These are phyloP conservation scores for Pestalotiopsis fici DNA, from an alignment of 2,329 filamentous ascomycete genomes.

Conservation along the genomic window DNA sequence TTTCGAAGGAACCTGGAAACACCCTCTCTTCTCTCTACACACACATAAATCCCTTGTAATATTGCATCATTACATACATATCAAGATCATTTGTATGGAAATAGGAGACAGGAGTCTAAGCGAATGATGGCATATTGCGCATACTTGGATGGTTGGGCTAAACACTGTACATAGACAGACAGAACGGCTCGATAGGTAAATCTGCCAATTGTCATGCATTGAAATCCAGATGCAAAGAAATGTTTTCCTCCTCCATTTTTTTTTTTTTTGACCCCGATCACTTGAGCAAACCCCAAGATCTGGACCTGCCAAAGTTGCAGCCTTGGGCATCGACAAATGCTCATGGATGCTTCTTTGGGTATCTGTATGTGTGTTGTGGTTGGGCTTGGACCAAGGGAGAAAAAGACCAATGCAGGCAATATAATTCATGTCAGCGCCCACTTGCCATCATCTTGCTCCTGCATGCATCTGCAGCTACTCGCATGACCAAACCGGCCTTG, in stretches of 20 bases:
- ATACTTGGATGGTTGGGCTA: not conserved
- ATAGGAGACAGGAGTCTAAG: not conserved
- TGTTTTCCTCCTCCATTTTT: too few relatives aligned
- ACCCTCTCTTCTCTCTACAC: conserved; percentile 21
- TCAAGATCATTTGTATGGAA: not conserved
- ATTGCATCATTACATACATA: not conserved
- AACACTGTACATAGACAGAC: not conserved
- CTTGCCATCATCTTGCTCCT: not conserved
- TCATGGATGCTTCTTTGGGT: not conserved
- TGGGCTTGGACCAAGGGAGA: not conserved
- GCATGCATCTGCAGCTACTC: not conserved
- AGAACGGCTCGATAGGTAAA: too few relatives aligned
- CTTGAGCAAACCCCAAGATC: too few relatives aligned
- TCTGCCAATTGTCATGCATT: not conserved
- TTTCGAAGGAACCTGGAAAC: conserved; percentile 17
- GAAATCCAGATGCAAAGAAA: not conserved
- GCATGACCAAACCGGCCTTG: not conserved
- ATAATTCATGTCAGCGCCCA: not conserved
- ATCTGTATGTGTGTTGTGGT: not conserved
- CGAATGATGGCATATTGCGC: not conserved
- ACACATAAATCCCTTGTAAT: conserved; percentile 14
- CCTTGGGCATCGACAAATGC: not conserved
- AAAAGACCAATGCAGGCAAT: not conserved
- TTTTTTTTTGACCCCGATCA: too few relatives aligned
- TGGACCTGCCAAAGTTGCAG: not conserved